Evolutionary conservation across 768 basidiomycete species (phyloP).

Genomic region (Tylopilus rubrobrunneus): DNA sequence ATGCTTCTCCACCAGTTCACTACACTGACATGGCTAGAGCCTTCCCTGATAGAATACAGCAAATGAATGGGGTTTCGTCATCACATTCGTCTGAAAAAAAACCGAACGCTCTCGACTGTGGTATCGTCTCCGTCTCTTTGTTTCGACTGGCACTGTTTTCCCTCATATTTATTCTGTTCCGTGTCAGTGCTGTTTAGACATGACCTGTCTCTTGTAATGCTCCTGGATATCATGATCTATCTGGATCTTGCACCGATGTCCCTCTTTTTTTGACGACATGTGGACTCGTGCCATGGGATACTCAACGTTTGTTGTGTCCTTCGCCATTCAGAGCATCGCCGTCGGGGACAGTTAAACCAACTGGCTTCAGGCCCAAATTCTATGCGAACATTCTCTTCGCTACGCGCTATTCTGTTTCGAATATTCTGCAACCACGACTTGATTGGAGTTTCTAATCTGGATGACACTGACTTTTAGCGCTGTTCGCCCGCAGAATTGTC

Average conservation of each 20-base stretch:
- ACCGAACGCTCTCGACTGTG: constrained; percentile 4
- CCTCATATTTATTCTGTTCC: constrained; percentile 4
- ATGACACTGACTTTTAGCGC: not conserved
- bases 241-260: not conserved
- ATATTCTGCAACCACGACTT: constrained; percentile 1
- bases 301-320: constrained; percentile 7
- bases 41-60: constrained; percentile 11
- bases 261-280: constrained; percentile 1
- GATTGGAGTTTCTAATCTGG: constrained; percentile 3
- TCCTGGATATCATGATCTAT: not conserved
- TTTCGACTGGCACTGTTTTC: not conserved
- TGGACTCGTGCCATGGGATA: not conserved
- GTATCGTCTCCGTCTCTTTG: constrained; percentile 8
- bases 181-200: constrained; percentile 4
- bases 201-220: constrained; percentile 3
- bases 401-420: constrained; percentile 3
- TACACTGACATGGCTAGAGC: constrained; percentile 6
- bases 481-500: constrained; percentile 1
- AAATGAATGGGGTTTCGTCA: constrained; percentile 8
- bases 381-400: not conserved
- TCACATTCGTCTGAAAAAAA: not conserved
- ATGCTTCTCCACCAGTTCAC: constrained; percentile 7
- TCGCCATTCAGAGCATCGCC: constrained; percentile 3
- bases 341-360: not conserved
- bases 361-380: constrained; percentile 1